Evolutionary conservation across 108 stramenopile genomes (phyloP), one percentile per base, ranked within the genome.

Genomic region (Conticribra guillardii): DNA sequence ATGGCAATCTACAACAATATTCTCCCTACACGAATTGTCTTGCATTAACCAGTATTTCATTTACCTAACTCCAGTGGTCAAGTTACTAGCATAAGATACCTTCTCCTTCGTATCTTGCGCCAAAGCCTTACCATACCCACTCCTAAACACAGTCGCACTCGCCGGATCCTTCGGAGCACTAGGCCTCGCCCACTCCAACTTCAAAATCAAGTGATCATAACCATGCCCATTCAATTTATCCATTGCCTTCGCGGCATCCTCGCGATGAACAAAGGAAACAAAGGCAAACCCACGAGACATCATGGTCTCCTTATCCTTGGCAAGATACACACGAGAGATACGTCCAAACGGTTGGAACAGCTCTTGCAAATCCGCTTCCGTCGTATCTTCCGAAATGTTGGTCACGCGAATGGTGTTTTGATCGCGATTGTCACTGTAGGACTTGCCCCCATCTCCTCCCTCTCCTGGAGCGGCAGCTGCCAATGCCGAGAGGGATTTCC

Each of bases 151-250:
- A 64, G 83, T 96, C 67, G 64, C 67, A 48, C 62, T 63, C 24
- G 87, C 90, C 27, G 91, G 92, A 83, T 92, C 94, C 81, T 95
- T 96, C 58, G 89, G 91, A 47, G 90, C 82, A 76, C 88, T 92
- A 54, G 98, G 99, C 84, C 97, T 87, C 3, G 99, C 99, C 97
- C 97, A 99, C 81, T 99, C 99, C 65, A 99, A 79, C 87, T 98
- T 98, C 67, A 99, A 85, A 80, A 99, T 99, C 79, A 99, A 91
- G 82, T 99, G 99, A 75, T 99, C 97, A 74, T 98, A 98, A 17
- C 99, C 99, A 82, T 85, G 92, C 16, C 98, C 98, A 64, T 99
- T 94, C 55, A 99, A 66, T 52, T 84, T 87, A 28, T 93, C 89
- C 98, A 98, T 98, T 24, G 99, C 99, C 55, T 62, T 49, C 23